Percentiles rank a stretch among this genome's conserved stretches.
phyloP scores from a whole-genome alignment of 169 alveolate genomes.

The Plasmodium billcollinsi region DNA sequence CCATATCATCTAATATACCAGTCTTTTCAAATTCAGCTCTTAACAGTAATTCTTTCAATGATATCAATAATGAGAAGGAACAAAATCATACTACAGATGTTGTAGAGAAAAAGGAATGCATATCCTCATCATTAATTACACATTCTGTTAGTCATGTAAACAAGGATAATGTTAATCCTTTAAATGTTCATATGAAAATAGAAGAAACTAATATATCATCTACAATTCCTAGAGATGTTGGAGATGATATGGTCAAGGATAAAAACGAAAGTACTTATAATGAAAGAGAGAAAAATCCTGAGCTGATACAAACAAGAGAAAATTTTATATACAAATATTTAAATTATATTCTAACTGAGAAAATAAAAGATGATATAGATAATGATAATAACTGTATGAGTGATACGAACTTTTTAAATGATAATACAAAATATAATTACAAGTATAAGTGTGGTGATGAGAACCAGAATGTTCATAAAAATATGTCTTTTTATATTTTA shows the following conservation, averaged over 20 bases:
- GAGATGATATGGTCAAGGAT: background rate
- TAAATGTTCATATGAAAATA: too few species aligned
- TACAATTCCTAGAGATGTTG: too few species aligned
- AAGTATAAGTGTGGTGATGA: too few species aligned
- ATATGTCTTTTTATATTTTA: slow-evolving; percentile 15
- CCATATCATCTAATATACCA: background rate
- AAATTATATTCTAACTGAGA: slow-evolving; percentile 4
- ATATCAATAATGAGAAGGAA: too few species aligned
- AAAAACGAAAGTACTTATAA: background rate
- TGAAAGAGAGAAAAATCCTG: background rate
- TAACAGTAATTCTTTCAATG: background rate
- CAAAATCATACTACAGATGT: background rate
- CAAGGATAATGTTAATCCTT: too few species aligned
- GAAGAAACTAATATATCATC: too few species aligned
- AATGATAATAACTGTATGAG: background rate
- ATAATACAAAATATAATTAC: too few species aligned
- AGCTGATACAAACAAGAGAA: background rate
- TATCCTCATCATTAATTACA: background rate
- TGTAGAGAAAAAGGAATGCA: background rate
- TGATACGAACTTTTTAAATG: too few species aligned
- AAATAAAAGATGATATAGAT: slow-evolving; percentile 5
- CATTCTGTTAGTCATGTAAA: too few species aligned
- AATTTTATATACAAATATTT: background rate
- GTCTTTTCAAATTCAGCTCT: background rate
- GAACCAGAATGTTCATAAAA: background rate